Base-by-base conservation (phyloP, 2,329 filamentous ascomycete species). In the Trichoderma citrinoviride region DNA sequence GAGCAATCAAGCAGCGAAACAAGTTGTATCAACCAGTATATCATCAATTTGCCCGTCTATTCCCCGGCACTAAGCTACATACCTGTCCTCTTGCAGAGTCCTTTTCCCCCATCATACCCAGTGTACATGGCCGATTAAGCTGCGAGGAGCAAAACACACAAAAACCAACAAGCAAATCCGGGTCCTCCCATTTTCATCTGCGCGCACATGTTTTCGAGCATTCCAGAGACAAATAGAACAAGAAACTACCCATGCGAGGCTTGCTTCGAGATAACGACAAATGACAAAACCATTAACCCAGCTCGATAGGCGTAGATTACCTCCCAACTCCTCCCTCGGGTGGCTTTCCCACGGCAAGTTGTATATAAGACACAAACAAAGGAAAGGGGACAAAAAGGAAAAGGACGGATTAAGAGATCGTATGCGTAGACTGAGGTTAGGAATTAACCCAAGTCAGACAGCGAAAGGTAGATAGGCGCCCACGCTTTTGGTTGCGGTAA, bases 11-110 rank as follows among this genome's bases (percentile, higher is more conserved):
- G 43, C n/a, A 19, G 8, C 3, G 12, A 15, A 33, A 41, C 23
- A 21, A 56, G 15, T 10, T n/a, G 25, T 3, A 27, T 25, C 17
- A 52, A 25, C 8, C 46, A 52, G 43, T 27, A 41, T 43, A 43
- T 62, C 58, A 37, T 62, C 58, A 54, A 53, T 33, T 43, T 54
- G 25, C 21, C 58, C 58, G 58, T 61, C 58, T 61, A 61, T 61
- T 57, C 27, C 58, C 49, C 58, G 44, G 40, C 58, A 44, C 46
- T 44, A 44, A 61, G 21, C 49, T 46, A 62, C 49, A 62, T 62
- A 62, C 49, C 58, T 46, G 37, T 54, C 58, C 58, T 54, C 19
- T 33, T 62, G 58, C 58, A 62, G 58, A 62, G 53, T 54, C 49
- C 49, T 50, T 60, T 33, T 33, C 44, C 54, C 15, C 41, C 43